Base-by-base conservation (phyloP, 1,139 yeast species). In the Pichia sp. region DNA sequence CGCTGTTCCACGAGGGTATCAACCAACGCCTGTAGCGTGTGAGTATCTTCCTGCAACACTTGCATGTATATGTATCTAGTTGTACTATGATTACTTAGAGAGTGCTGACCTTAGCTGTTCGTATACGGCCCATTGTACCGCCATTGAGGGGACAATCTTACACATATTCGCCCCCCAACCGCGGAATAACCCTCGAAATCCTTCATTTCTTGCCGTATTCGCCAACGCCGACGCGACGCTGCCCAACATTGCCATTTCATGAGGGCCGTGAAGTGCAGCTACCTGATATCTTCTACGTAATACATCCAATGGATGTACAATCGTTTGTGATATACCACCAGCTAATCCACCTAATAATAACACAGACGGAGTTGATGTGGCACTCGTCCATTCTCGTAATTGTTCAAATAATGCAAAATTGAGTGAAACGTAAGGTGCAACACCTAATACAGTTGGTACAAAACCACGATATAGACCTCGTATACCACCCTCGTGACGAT, bases 91-190 rank as follows among this genome's bases (percentile, higher is more conserved):
- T n/a, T n/a, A n/a, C n/a, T n/a, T n/a, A n/a, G n/a, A n/a, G n/a
- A n/a, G n/a, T n/a, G 5, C 39, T 39, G 4, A 39, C 39, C 21
- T 30, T 10, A 20, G 55, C 81, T 85, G 64, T 86, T 39, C 97
- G 59, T 83, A 88, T 43, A 84, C 76, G 41, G 84, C 65, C 96
- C 96, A 91, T 44, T 88, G 83, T 16, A 88, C 87, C 3, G 97
- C 97, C 91, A 88, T 88, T 8, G 93, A 79, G 0, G 96, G 96
- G 27, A 86, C 84, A 3, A 88, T 93, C 57, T 88, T 88, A 62
- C 86, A 79, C 55, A 88, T 66, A 54, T 88, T 88, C 3, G 96
- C 95, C 3, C 82, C 72, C 52, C 88, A 69, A 0, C 97, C 97
- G 55, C 81, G 84, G 64, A 86, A 88, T 27, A 91, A 75, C 2